Percentiles rank a stretch among this genome's conserved stretches.
These are phyloP conservation scores for Cucumis sativus DNA, from an alignment of 306 rosid species.

Conservation along the genomic window Cucumber_9930_V3 NC_026659.2:3944001-3944500, in stretches of 20 bases:
- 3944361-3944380: not conserved
- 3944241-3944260: not conserved
- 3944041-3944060: conserved; percentile 7
- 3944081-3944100: not conserved
- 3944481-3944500: not conserved
- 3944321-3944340: not conserved
- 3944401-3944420: not conserved
- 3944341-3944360: not conserved
- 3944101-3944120: not conserved
- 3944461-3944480: not conserved
- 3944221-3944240: not conserved
- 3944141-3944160: too few relatives aligned
- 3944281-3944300: not conserved
- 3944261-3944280: not conserved
- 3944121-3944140: too few relatives aligned
- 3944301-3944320: not conserved
- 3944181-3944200: not conserved
- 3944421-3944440: not conserved
- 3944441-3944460: not conserved
- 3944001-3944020: conserved; percentile 72
- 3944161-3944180: not conserved
- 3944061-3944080: not conserved
- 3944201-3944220: not conserved
- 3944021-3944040: conserved; percentile 54
- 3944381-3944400: not conserved